Conservation (phyloP, 148 eudicot species). For the Rhododendron ferrugineum region DNA sequence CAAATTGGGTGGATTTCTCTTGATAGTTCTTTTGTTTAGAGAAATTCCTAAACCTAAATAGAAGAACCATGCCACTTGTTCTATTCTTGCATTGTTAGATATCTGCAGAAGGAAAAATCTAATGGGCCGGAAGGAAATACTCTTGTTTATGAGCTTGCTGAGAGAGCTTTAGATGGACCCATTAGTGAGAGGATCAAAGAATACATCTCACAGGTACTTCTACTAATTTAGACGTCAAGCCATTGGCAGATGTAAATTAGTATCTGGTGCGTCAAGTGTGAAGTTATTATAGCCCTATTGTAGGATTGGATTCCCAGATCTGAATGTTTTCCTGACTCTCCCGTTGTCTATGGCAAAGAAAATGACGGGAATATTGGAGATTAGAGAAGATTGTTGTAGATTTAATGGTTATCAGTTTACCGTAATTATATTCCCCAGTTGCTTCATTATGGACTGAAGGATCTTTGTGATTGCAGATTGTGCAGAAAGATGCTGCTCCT, state of each 20-base stretch:
- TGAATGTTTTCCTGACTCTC: not conserved
- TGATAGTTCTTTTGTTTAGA: not conserved
- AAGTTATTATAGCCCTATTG: not conserved
- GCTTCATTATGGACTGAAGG: not conserved
- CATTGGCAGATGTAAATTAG: not conserved
- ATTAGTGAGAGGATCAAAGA: conserved; percentile 58
- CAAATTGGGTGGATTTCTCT: not conserved
- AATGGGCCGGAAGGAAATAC: conserved; percentile 81
- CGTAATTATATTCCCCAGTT: not conserved
- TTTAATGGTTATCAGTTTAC: not conserved
- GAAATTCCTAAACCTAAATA: not conserved
- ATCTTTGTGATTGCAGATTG: conserved; percentile 39
- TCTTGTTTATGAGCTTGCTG: conserved; percentile 81
- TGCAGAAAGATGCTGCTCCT: conserved; percentile 44
- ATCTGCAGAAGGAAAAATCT: conserved; percentile 82
- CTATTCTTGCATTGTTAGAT: conserved; percentile 30
- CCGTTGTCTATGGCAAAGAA: not conserved
- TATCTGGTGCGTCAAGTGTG: not conserved
- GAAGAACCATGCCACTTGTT: not conserved
- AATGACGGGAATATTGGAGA: not conserved
- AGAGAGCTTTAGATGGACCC: conserved; percentile 73
- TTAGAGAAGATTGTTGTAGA: not conserved
- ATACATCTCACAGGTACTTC: conserved; percentile 42
- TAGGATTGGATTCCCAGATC: not conserved
- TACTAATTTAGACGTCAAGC: not conserved